These are phyloP conservation scores for Mycena indigotica DNA, from an alignment of 768 basidiomycete genomes.

Conservation along the genomic window DNA sequence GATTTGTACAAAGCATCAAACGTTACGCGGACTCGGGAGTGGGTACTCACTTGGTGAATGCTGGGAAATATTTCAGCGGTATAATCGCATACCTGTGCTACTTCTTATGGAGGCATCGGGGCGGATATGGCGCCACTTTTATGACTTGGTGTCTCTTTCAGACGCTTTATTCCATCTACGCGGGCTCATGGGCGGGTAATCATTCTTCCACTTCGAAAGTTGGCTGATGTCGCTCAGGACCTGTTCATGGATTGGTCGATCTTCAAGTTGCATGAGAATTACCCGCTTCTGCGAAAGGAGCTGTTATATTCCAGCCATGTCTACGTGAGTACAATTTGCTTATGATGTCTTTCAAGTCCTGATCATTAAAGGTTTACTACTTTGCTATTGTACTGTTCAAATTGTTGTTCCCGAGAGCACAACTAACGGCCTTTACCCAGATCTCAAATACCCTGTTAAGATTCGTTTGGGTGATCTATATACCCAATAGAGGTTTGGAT, in stretches of 20 bases:
- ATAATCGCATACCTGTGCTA: constrained; percentile 70
- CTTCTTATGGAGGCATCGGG: constrained; percentile 74
- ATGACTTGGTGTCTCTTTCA: constrained; percentile 17
- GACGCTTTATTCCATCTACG: constrained; percentile 11
- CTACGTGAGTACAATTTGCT: constrained; percentile 44
- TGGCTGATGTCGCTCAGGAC: constrained; percentile 53
- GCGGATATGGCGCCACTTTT: constrained; percentile 11
- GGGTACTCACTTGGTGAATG: constrained; percentile 85
- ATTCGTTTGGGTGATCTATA: constrained; percentile 83
- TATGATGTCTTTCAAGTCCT: neutral
- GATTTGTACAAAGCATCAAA: constrained; percentile 83
- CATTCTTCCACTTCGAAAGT: neutral
- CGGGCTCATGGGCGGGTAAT: constrained; percentile 8
- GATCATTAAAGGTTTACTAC: constrained; percentile 60
- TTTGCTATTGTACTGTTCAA: constrained; percentile 78
- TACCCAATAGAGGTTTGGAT: constrained; percentile 53
- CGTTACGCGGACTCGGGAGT: constrained; percentile 82
- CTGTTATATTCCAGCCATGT: constrained; percentile 69
- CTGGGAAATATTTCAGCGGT: constrained; percentile 78
- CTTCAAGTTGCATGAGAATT: constrained; percentile 52
- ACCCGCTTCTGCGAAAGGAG: constrained; percentile 71
- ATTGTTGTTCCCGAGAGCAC: constrained; percentile 19
- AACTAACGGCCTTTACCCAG: constrained; percentile 37
- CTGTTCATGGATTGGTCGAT: constrained; percentile 92
- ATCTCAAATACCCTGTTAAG: constrained; percentile 72